Evolutionary conservation across 108 stramenopile species (phyloP), one percentile per base, ranked within the genome.

Genomic region (Mediolabrus comicus): DNA sequence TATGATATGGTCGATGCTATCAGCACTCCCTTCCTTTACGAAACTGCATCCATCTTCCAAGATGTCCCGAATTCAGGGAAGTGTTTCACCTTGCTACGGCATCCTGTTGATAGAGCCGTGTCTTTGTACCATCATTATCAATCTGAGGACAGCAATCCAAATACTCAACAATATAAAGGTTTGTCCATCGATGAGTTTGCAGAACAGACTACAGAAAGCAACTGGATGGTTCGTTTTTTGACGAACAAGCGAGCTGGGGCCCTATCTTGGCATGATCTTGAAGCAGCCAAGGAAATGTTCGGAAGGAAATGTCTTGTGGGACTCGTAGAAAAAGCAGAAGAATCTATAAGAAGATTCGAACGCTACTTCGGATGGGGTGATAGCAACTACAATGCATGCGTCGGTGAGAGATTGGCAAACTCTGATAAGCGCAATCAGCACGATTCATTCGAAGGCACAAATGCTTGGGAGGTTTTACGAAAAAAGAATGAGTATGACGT

Each of bases 221-320:
- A 84, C 58, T 84, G 84, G 84, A 79, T 84, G 77, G 74, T 75
- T 0, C 46, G 84, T 27, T 84, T 82, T 34, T 63, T 82, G 57
- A 79, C 79, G 5, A 67, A 65, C 62, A 68, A 66, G 24, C 35
- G 74, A 41, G 54, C 73, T 27, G 84, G 84, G 12, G 46, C 73
- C 8, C 56, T 84, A 29, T 75, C 53, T 54, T 74, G 67, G 59
- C 62, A 67, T 59, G 72, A 82, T 73, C 73, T 84, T 49, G 80
- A 82, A 30, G 35, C 35, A 38, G 84, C 84, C 5, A 82, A 81
- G 65, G 76, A 82, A 71, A 66, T 84, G 25, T 70, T 84, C 26
- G 73, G 66, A 36, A 59, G 73, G 33, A 84, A 84, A 62, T 84
- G 81, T 35, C 73, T 84, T 0, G 81, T 84, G n/a, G 84, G 84